These are phyloP conservation scores for Cadophora malorum DNA, from an alignment of 2,329 filamentous ascomycete genomes.

Conservation along the genomic window DNA sequence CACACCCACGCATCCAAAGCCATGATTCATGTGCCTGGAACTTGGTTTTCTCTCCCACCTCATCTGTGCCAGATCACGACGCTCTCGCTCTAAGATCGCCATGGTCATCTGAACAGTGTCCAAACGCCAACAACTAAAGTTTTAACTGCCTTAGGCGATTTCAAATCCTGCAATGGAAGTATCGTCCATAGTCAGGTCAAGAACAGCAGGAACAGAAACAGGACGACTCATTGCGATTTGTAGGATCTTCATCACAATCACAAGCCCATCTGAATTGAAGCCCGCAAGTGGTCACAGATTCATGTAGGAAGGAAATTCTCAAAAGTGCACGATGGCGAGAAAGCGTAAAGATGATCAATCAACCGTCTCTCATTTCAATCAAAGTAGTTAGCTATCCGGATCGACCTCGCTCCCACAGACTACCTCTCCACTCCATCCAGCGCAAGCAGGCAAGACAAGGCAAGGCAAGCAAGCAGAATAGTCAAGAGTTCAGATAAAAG, in stretches of 20 bases:
- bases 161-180: too few relatives aligned
- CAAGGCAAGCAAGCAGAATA: conserved; percentile 2
- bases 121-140: too few relatives aligned
- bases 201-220: conserved; percentile 1
- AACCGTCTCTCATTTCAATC: conserved; percentile 11
- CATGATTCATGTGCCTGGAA: neutral
- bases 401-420: neutral
- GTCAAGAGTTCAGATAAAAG: conserved; percentile 11
- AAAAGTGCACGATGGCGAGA: neutral
- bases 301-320: too few relatives aligned
- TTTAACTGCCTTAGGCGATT: too few relatives aligned
- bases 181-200: neutral
- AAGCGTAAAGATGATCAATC: neutral
- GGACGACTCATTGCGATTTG: too few relatives aligned
- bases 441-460: neutral
- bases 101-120: neutral
- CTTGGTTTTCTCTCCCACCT: neutral
- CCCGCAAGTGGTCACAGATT: too few relatives aligned
- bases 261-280: too few relatives aligned
- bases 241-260: neutral
- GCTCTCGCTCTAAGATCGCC: neutral
- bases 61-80: neutral
- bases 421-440: conserved; percentile 2
- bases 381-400: conserved; percentile 9
- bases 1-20: neutral